Base-by-base conservation (phyloP, 108 stramenopile genomes). In the Nitzschia sp. region DNA sequence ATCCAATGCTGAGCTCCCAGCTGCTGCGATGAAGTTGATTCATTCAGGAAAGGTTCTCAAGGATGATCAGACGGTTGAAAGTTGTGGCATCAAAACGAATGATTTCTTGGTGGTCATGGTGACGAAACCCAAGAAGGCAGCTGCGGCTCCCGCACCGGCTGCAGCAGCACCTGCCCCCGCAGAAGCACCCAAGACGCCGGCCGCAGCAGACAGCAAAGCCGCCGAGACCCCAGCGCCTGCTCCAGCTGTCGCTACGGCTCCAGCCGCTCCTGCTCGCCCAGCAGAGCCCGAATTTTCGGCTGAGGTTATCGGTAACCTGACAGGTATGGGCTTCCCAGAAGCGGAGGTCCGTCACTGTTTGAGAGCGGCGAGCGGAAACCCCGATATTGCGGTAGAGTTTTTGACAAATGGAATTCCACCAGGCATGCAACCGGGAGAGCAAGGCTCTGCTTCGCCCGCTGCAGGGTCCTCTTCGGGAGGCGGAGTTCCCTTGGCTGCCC, bases 71-170 rank as follows among this genome's bases (percentile, higher is more conserved):
- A 89, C 81, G 16, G 73, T 99, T 53, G 89, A 75, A 62, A 45
- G 52, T 62, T 86, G 86, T 63, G 86, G 89, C 53, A 89, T 99
- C 56, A 89, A 92, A 54, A 86, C 83, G 13, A 83, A 82, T 59
- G 97, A 96, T 80, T 99, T 99, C 72, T 62, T 99, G 44, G 98
- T 99, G 36, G 94, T 96, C 65, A 96, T 99, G 94, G 80, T 97
- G 67, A 80, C 97, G 59, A 99, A 99, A 80, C 67, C 89, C 21
- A 88, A 94, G 48, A 93, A 93, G 58, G 68, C 88, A 11, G 81
- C 89, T 21, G 83, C 87, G 15, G 77, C 92, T 22, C 63, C 86
- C 2, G 71, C 83, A 3, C 70, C 87, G 3, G 78, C 84, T 9
- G 59, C 83, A 9, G 68, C 82, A 5, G 70, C 80, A n/a, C 61